A percentile compares a stretch with the other conserved stretches of the same genome.
These are phyloP conservation scores for Erodium chrysanthum DNA, from an alignment of 441 rosid species.

Conservation along the genomic window DNA sequence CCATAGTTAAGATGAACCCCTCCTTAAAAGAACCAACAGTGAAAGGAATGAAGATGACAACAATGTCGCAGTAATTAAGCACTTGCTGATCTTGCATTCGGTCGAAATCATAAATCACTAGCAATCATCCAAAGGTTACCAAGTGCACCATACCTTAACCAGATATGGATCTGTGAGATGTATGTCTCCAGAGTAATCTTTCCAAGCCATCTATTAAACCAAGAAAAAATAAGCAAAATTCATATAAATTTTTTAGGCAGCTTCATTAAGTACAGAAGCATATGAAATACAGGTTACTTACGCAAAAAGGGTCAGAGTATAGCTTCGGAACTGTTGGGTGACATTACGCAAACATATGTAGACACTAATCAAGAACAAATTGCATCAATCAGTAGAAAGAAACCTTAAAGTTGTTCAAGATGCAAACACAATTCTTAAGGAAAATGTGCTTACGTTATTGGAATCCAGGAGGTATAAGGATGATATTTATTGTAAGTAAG, in stretches of 20 bases:
- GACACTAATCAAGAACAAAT: conserved; percentile 42
- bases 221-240: not conserved
- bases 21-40: too few species aligned
- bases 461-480: conserved; percentile 99
- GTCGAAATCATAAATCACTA: too few species aligned
- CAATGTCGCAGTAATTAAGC: too few species aligned
- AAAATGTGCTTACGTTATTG: conserved; percentile 53
- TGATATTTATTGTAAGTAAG: conserved; percentile 86
- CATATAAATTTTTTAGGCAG: too few species aligned
- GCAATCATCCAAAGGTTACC: too few species aligned
- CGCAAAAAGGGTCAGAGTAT: conserved; percentile 77
- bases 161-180: conserved; percentile 92
- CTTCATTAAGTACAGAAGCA: too few species aligned
- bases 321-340: conserved; percentile 69
- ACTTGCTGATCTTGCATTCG: too few species aligned
- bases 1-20: too few species aligned
- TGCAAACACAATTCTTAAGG: conserved; percentile 16
- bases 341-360: conserved; percentile 85
- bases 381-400: conserved; percentile 16
- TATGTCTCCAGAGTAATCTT: conserved; percentile 93
- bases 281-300: conserved; percentile 31
- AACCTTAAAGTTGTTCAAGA: not conserved
- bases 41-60: too few species aligned
- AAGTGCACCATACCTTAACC: conserved; percentile 67
- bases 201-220: conserved; percentile 79